Base-by-base conservation (phyloP, 345 rosid genomes). In the Euphorbia peplus region DNA sequence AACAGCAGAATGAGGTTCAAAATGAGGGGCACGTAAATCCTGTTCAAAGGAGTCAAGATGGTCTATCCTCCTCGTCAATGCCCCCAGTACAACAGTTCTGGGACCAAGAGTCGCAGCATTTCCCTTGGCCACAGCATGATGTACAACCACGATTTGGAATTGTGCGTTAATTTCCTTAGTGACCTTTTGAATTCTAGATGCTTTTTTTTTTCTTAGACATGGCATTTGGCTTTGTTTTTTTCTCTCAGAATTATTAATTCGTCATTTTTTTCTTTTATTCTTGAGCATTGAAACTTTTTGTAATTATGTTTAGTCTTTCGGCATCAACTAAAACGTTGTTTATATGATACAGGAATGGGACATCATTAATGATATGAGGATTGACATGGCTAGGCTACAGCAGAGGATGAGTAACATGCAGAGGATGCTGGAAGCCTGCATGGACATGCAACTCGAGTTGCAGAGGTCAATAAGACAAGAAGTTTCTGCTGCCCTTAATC, bases 361-460 rank as follows among this genome's bases (percentile, higher is more conserved):
- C 50, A 78, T 84, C 61, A 60, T 89, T 66, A 93, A 80, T 64
- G 97, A 91, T 76, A 61, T 93, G 84, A 84, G 98, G 83, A 62
- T 86, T 66, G 98, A 91, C 83, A 89, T 93, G 98, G 90, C 86
- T 18, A 82, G 96, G 79, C 78, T 93, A 63, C 97, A 93, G 62
- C 98, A 93, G 56, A 86, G 96, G 84, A 91, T 93, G 97, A 90
- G 87, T 76, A 88, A 77, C 78, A 75, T 93, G 85, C 97, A 93
- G 80, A 80, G 92, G 74, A 90, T 88, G 92, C 79, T 93, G 67
- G 97, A 88, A 81, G 83, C 97, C 56, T 93, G 98, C 81, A 93
- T 93, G 98, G 97, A 93, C 70, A 93, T 93, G 98, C 98, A 93
- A 77, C 91, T 89, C 18, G 96, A 93, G 84, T 73, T 93, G 83